phyloP scores from a whole-genome alignment of 2,329 filamentous ascomycete species.

The Xylaria sp. region DNA sequence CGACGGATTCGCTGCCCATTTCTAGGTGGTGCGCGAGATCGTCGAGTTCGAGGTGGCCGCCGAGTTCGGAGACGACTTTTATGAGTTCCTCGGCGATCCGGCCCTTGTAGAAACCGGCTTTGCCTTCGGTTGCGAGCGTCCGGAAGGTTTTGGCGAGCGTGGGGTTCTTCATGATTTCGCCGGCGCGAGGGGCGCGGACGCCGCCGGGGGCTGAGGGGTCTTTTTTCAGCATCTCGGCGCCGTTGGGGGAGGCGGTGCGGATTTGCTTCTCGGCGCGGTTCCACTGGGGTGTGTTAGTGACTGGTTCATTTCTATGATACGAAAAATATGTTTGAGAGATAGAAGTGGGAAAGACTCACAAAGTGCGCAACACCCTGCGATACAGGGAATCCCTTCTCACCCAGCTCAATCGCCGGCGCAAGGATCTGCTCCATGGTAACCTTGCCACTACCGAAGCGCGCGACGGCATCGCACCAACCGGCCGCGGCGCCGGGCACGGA shows the following conservation, averaged over 20 bases:
- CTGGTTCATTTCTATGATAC: too few relatives aligned
- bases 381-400: conserved; percentile 84
- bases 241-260: conserved; percentile 74
- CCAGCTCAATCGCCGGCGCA: conserved; percentile 75
- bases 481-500: conserved; percentile 88
- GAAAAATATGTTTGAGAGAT: too few relatives aligned
- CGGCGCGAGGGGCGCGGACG: conserved; percentile 66
- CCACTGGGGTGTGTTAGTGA: conserved; percentile 55
- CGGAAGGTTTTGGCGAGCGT: conserved; percentile 77
- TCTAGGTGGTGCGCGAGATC: conserved; percentile 73
- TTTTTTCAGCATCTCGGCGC: conserved; percentile 77
- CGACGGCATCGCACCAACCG: conserved; percentile 86
- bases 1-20: conserved; percentile 66
- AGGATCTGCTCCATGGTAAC: conserved; percentile 72
- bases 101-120: conserved; percentile 86
- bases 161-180: conserved; percentile 86
- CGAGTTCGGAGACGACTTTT: conserved; percentile 68
- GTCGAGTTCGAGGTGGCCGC: conserved; percentile 71
- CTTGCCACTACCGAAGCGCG: conserved; percentile 84
- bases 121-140: conserved; percentile 70
- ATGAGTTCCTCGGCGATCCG: conserved; percentile 75
- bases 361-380: conserved; percentile 67
- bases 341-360: conserved; percentile 44
- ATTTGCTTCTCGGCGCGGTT: conserved; percentile 56
- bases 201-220: conserved; percentile 64